Conservation (phyloP, 352 stramenopile species). For the Pythium pectinolyticum region DNA sequence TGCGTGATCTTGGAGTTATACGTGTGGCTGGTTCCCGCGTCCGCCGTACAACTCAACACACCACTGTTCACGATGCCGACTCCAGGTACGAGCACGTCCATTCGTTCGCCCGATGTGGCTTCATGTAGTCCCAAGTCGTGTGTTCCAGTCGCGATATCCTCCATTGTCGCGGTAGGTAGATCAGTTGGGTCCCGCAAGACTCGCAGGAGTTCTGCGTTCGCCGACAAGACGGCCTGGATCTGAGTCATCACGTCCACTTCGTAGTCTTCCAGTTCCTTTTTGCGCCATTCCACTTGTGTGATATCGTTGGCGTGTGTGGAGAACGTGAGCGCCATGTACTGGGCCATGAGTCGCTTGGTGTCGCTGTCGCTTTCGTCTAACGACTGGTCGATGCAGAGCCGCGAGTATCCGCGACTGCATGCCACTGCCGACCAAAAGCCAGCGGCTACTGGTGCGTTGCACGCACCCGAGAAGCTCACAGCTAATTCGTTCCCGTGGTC, state of each 20-base stretch:
- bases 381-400: slow-evolving; percentile 4
- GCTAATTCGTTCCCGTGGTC: neutral
- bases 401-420: slow-evolving; percentile 6
- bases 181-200: neutral
- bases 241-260: slow-evolving; percentile 3
- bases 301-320: slow-evolving; percentile 2
- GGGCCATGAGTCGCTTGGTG: neutral
- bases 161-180: neutral
- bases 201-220: neutral
- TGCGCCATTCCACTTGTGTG: slow-evolving; percentile 2
- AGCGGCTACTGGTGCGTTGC: neutral
- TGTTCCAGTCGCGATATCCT: neutral
- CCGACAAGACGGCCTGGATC: neutral
- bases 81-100: slow-evolving; percentile 37
- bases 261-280: neutral
- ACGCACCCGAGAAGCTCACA: neutral
- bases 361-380: neutral
- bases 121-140: slow-evolving; percentile 27
- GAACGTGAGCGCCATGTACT: slow-evolving; percentile 5
- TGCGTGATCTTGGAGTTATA: neutral
- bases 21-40: neutral
- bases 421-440: slow-evolving; percentile 18
- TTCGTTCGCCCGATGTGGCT: slow-evolving; percentile 23
- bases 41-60: neutral
- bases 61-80: slow-evolving; percentile 18